These are phyloP conservation scores for Agrocybe chaxingu DNA, from an alignment of 768 basidiomycete species.

Conservation along the genomic window DNA sequence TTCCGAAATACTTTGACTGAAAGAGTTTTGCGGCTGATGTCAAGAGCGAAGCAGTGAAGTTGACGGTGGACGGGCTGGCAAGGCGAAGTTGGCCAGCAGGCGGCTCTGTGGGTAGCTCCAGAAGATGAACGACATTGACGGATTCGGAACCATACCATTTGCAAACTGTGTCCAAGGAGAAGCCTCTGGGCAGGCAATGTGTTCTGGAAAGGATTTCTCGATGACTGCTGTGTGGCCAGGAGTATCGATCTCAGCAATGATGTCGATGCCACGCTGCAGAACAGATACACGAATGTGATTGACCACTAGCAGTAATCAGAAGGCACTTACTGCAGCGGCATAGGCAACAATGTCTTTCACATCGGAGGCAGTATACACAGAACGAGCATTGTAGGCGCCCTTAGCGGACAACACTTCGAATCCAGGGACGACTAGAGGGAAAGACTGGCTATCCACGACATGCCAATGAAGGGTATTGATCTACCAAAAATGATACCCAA, in stretches of 20 bases:
- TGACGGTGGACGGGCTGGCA: conserved; percentile 50
- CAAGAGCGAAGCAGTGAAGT: conserved; percentile 60
- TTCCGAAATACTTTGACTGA: conserved; percentile 60
- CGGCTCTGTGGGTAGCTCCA: conserved; percentile 45
- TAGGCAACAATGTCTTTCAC: conserved; percentile 61
- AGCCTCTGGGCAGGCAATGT: conserved; percentile 64
- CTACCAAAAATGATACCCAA: conserved; percentile 22
- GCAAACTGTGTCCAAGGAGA: conserved; percentile 64
- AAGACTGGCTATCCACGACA: conserved; percentile 77
- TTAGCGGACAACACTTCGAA: conserved; percentile 56
- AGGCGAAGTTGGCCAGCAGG: conserved; percentile 84
- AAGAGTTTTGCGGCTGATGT: conserved; percentile 47
- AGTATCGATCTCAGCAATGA: conserved; percentile 75
- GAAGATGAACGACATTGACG: neutral
- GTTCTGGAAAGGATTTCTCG: conserved; percentile 64
- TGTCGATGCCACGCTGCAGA: conserved; percentile 67
- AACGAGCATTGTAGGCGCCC: conserved; percentile 62
- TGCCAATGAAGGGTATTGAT: conserved; percentile 86
- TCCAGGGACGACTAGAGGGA: conserved; percentile 64
- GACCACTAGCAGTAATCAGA: neutral
- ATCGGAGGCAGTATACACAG: conserved; percentile 53
- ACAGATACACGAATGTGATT: neutral
- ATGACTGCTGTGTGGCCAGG: conserved; percentile 82
- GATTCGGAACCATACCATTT: conserved; percentile 27
- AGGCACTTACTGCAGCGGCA: conserved; percentile 59